phyloP scores from a whole-genome alignment of 805 yeast genomes.

The Zygotorulaspora chibaensis region DNA sequence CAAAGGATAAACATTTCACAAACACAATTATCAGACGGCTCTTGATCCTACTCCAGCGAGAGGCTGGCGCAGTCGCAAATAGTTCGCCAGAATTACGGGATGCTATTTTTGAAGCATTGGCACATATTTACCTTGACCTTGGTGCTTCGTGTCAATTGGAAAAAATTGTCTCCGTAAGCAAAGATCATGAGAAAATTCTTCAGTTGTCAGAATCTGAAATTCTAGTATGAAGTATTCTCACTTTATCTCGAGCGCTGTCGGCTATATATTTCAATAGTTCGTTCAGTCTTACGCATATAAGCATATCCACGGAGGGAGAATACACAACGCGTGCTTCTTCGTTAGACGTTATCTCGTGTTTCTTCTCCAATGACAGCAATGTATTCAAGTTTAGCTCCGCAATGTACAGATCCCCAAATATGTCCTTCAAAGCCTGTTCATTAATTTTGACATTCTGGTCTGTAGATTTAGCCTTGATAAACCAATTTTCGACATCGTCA shows the following conservation, averaged over 20 bases:
- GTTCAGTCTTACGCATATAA: constrained; percentile 9
- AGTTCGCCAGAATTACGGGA: constrained; percentile 6
- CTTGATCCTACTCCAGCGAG: constrained; percentile 8
- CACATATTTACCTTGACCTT: constrained; percentile 20
- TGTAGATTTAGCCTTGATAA: constrained; percentile 1
- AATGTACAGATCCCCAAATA: constrained; percentile 11
- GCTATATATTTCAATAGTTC: constrained; percentile 4
- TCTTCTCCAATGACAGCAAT: neutral
- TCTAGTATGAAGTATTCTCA: neutral
- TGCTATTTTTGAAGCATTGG: constrained; percentile 18
- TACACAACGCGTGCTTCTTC: constrained; percentile 2
- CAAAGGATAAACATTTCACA: constrained; percentile 7
- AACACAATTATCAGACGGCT: constrained; percentile 19
- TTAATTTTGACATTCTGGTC: neutral
- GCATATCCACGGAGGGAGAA: constrained; percentile 12
- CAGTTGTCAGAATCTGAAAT: constrained; percentile 5
- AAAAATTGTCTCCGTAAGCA: neutral
- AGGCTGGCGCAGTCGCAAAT: neutral
- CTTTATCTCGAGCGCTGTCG: neutral
- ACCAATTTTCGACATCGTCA: constrained; percentile 7
- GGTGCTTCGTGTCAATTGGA: constrained; percentile 5
- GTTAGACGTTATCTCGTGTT: neutral
- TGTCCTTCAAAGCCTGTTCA: constrained; percentile 1
- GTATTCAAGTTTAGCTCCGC: constrained; percentile 2
- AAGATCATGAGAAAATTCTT: constrained; percentile 1